Base-by-base conservation (phyloP, 1,284 basidiomycete species). In the Gymnopus androsaceus region DNA sequence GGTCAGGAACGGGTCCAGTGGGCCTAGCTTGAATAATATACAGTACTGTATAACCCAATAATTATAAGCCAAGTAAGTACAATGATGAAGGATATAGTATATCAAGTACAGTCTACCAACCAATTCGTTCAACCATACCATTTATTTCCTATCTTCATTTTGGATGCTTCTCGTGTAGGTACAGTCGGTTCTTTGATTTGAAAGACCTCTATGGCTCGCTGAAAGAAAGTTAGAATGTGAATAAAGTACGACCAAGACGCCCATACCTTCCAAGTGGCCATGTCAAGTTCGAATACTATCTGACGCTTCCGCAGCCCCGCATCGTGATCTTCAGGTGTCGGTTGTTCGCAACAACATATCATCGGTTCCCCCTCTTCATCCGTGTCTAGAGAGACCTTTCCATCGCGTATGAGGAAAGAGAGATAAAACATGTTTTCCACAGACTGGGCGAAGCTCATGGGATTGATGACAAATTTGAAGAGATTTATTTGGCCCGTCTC, bases 341-440 rank as follows among this genome's bases (percentile, higher is more conserved):
- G 89, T 23, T 78, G 76, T 58, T 87, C 82, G 62, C 87, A 88
- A 9, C 78, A 67, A 94, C 93, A 87, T 36, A 94, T 82, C 6
- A 87, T 72, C 3, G 89, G 88, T 64, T 92, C 88, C 1, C 85
- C 87, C 0, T 87, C 74, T 3, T 84, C 75, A 44, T 77, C 72
- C 1, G 81, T 80, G 62, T 89, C 83, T 42, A 92, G 75, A 4
- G 86, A 84, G 46, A 87, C 92, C 65, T 84, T 85, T 12, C 88
- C 91, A 63, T 96, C 93, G 44, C 90, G 80, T 48, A 97, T 89
- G 51, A 95, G 77, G 72, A 97, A 97, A 0, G 94, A 94, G 1
- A 96, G 79, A 65, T 96, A 92, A 69, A 97, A 97, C 19, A 96
- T 76, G 67, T 97, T 97, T 72, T 97, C 94, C 19, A 97, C 91